A percentile compares a stretch with the other conserved stretches of the same genome.
Evolutionary conservation across 345 rosid species (phyloP).

Genomic region (Lepidium aucheri): DNA sequence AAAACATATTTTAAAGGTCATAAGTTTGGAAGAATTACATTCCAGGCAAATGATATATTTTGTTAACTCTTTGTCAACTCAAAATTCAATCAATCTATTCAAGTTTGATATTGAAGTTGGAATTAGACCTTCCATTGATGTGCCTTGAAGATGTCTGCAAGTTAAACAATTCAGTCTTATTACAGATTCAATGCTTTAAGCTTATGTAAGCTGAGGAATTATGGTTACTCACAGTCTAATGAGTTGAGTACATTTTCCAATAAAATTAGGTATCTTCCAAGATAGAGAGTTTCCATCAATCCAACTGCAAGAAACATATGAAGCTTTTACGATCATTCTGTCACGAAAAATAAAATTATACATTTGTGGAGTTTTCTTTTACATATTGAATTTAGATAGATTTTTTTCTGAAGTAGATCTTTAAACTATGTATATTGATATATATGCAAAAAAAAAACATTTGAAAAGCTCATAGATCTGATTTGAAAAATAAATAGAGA

Average conservation of each 20-base stretch:
- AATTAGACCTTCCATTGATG: conserved; percentile 84
- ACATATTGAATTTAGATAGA: no score
- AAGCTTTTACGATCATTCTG: background rate
- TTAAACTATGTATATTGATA: no score
- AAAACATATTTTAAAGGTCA: background rate
- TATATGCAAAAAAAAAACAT: no score
- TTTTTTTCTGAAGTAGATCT: no score
- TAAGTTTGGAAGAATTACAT: background rate
- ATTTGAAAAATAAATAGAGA: no score
- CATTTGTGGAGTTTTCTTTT: no score
- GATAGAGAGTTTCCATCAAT: conserved; percentile 68
- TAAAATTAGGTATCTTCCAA: conserved; percentile 70
- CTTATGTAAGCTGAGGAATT: no score
- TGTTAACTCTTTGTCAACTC: conserved; percentile 19
- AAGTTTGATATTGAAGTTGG: conserved; percentile 53
- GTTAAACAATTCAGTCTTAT: background rate
- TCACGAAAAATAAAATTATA: no score
- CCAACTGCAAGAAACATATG: conserved; percentile 40
- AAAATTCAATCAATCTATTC: conserved; percentile 38
- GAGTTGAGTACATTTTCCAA: conserved; percentile 71
- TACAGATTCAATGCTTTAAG: no score
- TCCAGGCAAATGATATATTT: background rate
- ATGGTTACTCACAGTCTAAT: conserved; percentile 45
- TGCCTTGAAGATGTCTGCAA: conserved; percentile 71
- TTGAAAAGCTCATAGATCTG: no score